Evolutionary conservation across 106 monocot species (phyloP), one percentile per base, ranked within the genome.

Genomic region (Acorus gramineus): DNA sequence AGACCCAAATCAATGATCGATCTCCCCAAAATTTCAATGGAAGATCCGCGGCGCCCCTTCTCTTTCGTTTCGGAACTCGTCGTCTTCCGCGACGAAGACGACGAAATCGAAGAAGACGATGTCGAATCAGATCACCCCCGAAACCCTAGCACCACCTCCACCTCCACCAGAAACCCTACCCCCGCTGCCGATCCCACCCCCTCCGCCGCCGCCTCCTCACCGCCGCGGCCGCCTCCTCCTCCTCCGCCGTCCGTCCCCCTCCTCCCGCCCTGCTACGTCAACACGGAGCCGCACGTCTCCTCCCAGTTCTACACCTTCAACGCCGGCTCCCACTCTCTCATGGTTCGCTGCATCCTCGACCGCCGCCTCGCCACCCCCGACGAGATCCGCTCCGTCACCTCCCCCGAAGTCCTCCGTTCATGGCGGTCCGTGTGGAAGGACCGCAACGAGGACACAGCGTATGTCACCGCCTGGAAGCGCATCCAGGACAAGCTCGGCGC

Each of bases 351-450:
- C 69, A 78, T 87, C 62, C 72, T 84, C 42, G 87, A 84, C 49
- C 54, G 74, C 14, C 77, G 87, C 10, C 56, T 76, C 11, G 87
- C 87, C 0, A 47, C 84, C 13, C 59, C 81, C 0, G 80, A 78
- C 13, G 87, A 87, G 73, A 84, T 87, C 69, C 87, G 83, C 10
- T 52, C 46, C 4, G 87, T 84, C 0, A 81, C 84, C 8, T 75
- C 83, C 11, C 63, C 44, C 4, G 8, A 77, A 5, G 87, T 87
- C 28, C 87, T 87, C 46, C 57, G 49, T 11, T 87, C 87, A 0
- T 87, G 87, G 87, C 80, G 87, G 11, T 53, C 75, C 4, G 87
- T 87, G 3, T 87, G 87, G 87, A 87, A 87, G 77, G 87, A 87
- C 63, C 80, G 87, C 42, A 87, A 87, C 50, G 87, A 81, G 64